These are phyloP conservation scores for Aspergillus nanangensis DNA, from an alignment of 495 filamentous ascomycete genomes.

Conservation along the genomic window DNA sequence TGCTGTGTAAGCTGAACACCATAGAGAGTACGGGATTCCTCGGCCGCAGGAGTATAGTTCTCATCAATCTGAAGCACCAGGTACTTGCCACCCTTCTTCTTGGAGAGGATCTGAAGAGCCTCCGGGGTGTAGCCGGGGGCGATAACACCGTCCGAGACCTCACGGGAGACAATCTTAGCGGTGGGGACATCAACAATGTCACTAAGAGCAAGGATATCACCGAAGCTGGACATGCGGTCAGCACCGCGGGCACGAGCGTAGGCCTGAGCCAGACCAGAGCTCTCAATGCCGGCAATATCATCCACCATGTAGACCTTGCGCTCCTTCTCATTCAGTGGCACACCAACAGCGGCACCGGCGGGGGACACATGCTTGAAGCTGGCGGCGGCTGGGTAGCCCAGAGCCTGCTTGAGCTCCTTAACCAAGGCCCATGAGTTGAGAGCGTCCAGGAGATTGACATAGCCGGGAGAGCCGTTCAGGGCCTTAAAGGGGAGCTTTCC, in stretches of 20 bases:
- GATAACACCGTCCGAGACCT: constrained; percentile 96
- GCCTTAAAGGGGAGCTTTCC: constrained; percentile 90
- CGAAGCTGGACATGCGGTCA: constrained; percentile 96
- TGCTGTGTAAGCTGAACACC: constrained; percentile 81
- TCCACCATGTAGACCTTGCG: constrained; percentile 97
- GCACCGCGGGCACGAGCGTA: constrained; percentile 93
- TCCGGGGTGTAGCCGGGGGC: constrained; percentile 80
- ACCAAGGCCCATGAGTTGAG: constrained; percentile 96
- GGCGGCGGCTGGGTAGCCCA: constrained; percentile 85
- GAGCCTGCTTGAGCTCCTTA: constrained; percentile 88
- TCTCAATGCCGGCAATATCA: constrained; percentile 83
- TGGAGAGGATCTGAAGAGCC: constrained; percentile 85
- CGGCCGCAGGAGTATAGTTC: constrained; percentile 68
- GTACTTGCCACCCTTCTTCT: constrained; percentile 98
- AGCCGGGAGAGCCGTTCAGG: constrained; percentile 86
- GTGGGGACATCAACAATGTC: constrained; percentile 85
- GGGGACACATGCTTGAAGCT: constrained; percentile 99
- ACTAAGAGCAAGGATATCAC: constrained; percentile 90
- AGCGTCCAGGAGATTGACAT: constrained; percentile 94
- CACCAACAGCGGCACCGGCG: constrained; percentile 89
- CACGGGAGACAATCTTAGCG: constrained; percentile 92
- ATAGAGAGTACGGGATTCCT: constrained; percentile 81
- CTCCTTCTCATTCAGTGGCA: constrained; percentile 79
- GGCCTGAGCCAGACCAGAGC: constrained; percentile 81
- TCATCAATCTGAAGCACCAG: constrained; percentile 93